Percentiles rank a stretch among this genome's conserved stretches.
Conservation (phyloP, 345 rosid genomes). For the Populus davidiana region DNA sequence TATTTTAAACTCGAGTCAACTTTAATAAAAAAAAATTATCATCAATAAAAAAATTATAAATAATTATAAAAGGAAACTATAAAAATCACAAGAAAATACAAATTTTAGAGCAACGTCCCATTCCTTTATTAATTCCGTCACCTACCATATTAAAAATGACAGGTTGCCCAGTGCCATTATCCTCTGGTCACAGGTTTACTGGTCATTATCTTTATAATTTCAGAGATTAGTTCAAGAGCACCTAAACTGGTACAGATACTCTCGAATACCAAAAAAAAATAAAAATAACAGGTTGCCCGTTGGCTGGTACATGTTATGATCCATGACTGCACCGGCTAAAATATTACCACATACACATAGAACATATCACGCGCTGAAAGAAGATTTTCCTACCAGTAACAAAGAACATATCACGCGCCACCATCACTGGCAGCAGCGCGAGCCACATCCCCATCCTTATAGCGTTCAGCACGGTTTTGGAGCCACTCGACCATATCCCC, state of each 20-base stretch:
- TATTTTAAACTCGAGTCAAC: no score
- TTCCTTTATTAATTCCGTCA: background rate
- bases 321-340: background rate
- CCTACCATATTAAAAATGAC: background rate
- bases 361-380: background rate
- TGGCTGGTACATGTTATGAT: background rate
- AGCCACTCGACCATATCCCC: slow-evolving; percentile 82
- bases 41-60: no score
- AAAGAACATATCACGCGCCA: background rate
- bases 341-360: background rate
- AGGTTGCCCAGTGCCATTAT: background rate
- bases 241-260: no score
- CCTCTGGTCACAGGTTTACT: no score
- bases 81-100: background rate
- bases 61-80: background rate
- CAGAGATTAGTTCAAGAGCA: no score
- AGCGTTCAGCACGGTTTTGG: slow-evolving; percentile 32
- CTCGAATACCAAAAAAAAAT: no score
- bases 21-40: no score
- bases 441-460: background rate
- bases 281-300: background rate
- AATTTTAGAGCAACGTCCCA: background rate
- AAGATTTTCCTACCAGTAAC: background rate
- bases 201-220: no score
- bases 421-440: background rate